phyloP scores from a whole-genome alignment of 345 rosid species.

The Eucalyptus cloeziana region DNA sequence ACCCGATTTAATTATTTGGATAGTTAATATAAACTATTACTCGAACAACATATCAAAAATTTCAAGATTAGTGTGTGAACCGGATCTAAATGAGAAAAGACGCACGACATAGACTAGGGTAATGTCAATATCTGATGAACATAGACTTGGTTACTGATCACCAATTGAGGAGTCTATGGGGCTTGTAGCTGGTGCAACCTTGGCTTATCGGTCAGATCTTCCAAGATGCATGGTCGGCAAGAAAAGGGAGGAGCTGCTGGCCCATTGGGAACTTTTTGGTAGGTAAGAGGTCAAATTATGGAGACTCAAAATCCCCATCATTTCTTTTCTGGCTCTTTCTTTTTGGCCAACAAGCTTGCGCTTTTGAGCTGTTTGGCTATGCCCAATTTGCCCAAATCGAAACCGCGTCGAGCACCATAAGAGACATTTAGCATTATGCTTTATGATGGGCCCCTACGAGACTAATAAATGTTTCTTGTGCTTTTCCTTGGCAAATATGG shows the following conservation, averaged over 20 bases:
- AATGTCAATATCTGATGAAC: not conserved
- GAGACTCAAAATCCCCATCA: not conserved
- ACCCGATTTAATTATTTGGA: not conserved
- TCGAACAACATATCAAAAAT: not conserved
- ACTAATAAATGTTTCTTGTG: not conserved
- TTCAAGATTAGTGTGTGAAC: not conserved
- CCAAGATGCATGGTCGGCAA: not conserved
- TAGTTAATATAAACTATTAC: not conserved
- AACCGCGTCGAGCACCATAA: not conserved
- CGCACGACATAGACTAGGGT: not conserved
- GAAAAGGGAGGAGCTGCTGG: not conserved
- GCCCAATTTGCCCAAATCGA: not conserved
- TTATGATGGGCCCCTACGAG: not conserved
- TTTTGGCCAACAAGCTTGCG: not conserved
- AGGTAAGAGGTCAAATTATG: not conserved
- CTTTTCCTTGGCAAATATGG: not conserved
- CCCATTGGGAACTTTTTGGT: not conserved
- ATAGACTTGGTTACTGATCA: not conserved
- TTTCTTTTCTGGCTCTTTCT: not conserved
- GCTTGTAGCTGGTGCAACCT: not conserved
- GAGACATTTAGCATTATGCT: not conserved
- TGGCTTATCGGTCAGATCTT: not conserved
- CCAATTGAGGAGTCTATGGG: not conserved
- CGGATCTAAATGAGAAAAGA: not conserved
- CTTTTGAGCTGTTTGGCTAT: constrained; percentile 33